Percentiles rank a stretch among this genome's conserved stretches.
These are phyloP conservation scores for Paraleonurus japonicus DNA, from an alignment of 257 asterid genomes.

Conservation along the genomic window DNA sequence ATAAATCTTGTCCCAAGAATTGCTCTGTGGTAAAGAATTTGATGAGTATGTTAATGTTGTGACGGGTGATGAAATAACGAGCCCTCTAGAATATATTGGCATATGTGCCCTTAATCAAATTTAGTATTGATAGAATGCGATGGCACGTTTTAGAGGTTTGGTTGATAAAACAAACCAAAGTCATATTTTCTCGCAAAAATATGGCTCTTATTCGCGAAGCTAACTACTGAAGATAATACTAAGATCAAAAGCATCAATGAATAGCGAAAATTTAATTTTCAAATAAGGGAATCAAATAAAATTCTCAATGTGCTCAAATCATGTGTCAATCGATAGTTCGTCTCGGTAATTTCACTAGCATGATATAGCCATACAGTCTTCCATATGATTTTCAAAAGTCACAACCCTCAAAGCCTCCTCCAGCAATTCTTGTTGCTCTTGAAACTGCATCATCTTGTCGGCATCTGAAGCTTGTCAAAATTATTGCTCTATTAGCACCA, in stretches of 20 bases:
- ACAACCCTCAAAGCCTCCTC: not conserved
- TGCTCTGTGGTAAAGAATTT: not conserved
- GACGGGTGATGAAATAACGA: not conserved
- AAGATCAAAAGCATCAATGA: constrained; percentile 10
- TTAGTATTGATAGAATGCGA: not conserved
- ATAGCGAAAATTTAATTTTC: not conserved
- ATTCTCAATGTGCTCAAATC: not conserved
- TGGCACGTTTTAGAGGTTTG: not conserved
- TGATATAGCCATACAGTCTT: not conserved
- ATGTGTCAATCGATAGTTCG: not conserved
- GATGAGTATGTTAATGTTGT: not conserved
- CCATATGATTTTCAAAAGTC: not conserved
- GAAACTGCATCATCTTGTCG: not conserved
- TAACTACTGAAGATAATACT: not conserved
- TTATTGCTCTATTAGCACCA: constrained; percentile 2
- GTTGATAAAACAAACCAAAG: not conserved
- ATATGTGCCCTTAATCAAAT: not conserved
- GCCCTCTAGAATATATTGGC: not conserved
- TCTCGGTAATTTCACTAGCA: not conserved
- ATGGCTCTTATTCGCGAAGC: not conserved
- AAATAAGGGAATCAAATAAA: constrained; percentile 3
- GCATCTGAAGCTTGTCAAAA: not conserved
- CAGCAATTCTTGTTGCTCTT: not conserved
- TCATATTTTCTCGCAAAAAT: not conserved
- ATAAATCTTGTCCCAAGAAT: not conserved